Evolutionary conservation across 257 asterid species (phyloP), one percentile per base, ranked within the genome.

Genomic region (Eucommia ulmoides): DNA sequence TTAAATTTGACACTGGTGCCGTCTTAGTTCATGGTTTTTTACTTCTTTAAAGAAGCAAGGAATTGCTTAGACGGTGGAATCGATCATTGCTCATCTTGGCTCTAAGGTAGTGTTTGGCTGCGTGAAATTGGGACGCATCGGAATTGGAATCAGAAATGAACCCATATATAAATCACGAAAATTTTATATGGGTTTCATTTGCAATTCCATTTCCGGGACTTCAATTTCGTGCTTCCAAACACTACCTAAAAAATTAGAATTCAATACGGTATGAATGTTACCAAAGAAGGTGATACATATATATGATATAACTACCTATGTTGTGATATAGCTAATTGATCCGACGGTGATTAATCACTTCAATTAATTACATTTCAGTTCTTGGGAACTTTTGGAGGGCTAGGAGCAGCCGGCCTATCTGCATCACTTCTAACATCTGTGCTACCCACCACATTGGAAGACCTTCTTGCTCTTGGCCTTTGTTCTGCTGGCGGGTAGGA

Each of bases 401-500:
- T 91, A 41, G 99, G 95, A 47, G 87, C 79, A 55, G 96, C 99
- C 47, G 97, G 95, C 59, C 67, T 91, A 44, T 86, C 97, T 56
- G 97, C 97, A 38, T 86, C 97, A 9, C 91, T 91, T 52, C 64
- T 91, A 72, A 91, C 95, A 45, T 91, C 99, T 65, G 75, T 91
- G 61, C 64, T 91, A 68, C 84, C 86, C 16, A 79, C 82, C 45
- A 79, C 95, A 46, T 60, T 68, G 56, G 97, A 91, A 74, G 99
- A 91, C 76, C 93, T 91, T 59, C 93, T 91, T 62, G 97, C 95
- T 35, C 68, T 91, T 41, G 95, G 89, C 54, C 80, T 91, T 69
- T 91, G 99, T 76, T 91, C 99, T 45, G 88, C 97, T 41, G 99
- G 95, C 64, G 97, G 97, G 97, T 89, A 74, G 17, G 47, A 74